Conservation (phyloP, 768 basidiomycete species). For the Amanita phalloides region DNA sequence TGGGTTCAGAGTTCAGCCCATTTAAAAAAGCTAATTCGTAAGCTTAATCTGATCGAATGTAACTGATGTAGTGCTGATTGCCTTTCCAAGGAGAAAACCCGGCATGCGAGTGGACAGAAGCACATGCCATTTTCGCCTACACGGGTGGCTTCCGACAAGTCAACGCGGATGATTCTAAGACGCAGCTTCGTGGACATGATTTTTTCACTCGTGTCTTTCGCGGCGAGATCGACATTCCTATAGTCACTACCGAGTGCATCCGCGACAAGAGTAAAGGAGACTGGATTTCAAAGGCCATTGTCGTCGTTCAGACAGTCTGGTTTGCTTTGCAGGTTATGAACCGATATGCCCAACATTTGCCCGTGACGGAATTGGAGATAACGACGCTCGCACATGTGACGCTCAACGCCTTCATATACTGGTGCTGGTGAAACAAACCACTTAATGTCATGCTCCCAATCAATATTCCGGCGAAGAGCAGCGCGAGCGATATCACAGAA, state of each 20-base stretch:
- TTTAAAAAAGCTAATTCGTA: background rate
- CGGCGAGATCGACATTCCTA: slow-evolving; percentile 3
- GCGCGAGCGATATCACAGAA: too few relatives aligned
- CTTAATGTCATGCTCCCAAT: slow-evolving; percentile 14
- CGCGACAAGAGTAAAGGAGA: slow-evolving; percentile 18
- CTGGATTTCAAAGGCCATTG: slow-evolving; percentile 13
- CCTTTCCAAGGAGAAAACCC: background rate
- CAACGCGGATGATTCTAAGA: background rate
- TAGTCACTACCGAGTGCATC: slow-evolving; percentile 12
- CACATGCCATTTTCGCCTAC: background rate
- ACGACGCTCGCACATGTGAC: slow-evolving; percentile 17
- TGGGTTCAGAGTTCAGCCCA: background rate
- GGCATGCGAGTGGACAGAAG: background rate
- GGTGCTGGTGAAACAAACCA: slow-evolving; percentile 26
- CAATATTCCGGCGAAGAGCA: background rate
- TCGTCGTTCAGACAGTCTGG: slow-evolving; percentile 19
- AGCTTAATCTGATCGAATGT: background rate
- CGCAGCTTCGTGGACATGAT: too few relatives aligned
- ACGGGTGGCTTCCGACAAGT: background rate
- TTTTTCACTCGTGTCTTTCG: background rate
- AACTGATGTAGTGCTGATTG: background rate
- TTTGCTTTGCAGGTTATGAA: slow-evolving; percentile 19
- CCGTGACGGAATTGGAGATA: slow-evolving; percentile 20
- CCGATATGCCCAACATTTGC: slow-evolving; percentile 12
- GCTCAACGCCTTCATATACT: slow-evolving; percentile 17